Percentiles rank a stretch among this genome's conserved stretches.
These are phyloP conservation scores for Russula sp. DNA, from an alignment of 768 basidiomycete genomes.

Conservation along the genomic window DNA sequence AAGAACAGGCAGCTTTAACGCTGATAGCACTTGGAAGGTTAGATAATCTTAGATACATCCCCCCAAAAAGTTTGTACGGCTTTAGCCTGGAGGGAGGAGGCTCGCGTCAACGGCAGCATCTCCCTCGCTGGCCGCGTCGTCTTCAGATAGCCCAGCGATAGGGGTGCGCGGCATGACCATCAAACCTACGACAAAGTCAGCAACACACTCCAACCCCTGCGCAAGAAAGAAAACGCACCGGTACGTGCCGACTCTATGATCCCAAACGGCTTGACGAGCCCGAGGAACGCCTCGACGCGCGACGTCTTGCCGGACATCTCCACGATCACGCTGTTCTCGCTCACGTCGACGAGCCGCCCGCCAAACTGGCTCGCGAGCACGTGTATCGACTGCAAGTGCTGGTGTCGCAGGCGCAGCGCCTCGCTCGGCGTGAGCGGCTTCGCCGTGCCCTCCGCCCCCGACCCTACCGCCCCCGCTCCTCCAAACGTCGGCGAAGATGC, in stretches of 20 bases:
- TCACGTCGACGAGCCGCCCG: slow-evolving; percentile 89
- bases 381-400: slow-evolving; percentile 83
- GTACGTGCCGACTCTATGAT: slow-evolving; percentile 93
- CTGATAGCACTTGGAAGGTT: neutral
- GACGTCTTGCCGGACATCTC: slow-evolving; percentile 91
- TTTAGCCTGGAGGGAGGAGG: slow-evolving; percentile 85
- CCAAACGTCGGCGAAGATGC: neutral
- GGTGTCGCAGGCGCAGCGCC: slow-evolving; percentile 83
- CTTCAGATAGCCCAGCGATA: slow-evolving; percentile 53
- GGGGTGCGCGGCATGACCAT: slow-evolving; percentile 99
- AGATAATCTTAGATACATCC: neutral
- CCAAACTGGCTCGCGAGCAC: slow-evolving; percentile 84
- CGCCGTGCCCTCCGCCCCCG: neutral
- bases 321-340: slow-evolving; percentile 90
- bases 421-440: slow-evolving; percentile 55
- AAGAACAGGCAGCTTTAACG: neutral
- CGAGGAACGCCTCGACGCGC: slow-evolving; percentile 90
- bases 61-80: too few species aligned
- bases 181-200: slow-evolving; percentile 46
- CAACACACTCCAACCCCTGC: neutral
- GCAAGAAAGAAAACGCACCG: slow-evolving; percentile 43
- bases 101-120: slow-evolving; percentile 75
- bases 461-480: neutral
- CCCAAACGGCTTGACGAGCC: slow-evolving; percentile 88
- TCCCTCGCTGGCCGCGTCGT: slow-evolving; percentile 49